Conservation (phyloP, 352 stramenopile genomes). For the Blastocystis sp. region DNA sequence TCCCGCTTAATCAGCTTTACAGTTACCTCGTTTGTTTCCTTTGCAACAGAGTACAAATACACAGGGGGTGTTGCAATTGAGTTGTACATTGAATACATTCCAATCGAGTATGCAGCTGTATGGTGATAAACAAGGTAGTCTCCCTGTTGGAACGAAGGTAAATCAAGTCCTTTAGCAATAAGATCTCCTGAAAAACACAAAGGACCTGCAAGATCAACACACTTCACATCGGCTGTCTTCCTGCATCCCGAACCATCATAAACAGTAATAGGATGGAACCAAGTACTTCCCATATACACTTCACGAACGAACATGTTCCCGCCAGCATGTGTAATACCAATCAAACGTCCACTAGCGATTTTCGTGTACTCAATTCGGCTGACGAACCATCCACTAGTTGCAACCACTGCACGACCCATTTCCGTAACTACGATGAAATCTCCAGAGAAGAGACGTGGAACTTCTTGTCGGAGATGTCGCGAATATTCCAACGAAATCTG, state of each 20-base stretch:
- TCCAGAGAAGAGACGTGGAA: conserved; percentile 76
- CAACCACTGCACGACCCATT: conserved; percentile 78
- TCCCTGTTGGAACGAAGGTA: conserved; percentile 27
- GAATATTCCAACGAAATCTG: conserved; percentile 70
- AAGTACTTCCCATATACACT: conserved; percentile 73
- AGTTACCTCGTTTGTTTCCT: not conserved
- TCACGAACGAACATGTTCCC: conserved; percentile 80
- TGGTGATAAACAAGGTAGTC: conserved; percentile 62
- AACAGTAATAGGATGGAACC: conserved; percentile 73
- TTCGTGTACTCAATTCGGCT: conserved; percentile 80
- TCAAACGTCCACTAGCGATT: conserved; percentile 65
- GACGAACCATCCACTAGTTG: conserved; percentile 77
- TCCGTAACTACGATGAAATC: conserved; percentile 80
- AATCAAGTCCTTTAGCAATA: conserved; percentile 64
- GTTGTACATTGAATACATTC: conserved; percentile 60
- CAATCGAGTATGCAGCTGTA: conserved; percentile 37
- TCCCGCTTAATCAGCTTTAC: not conserved
- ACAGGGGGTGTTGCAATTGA: conserved; percentile 20
- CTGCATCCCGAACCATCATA: conserved; percentile 68
- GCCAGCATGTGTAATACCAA: conserved; percentile 63
- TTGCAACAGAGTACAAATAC: not conserved
- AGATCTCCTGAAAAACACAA: conserved; percentile 84
- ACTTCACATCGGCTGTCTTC: conserved; percentile 63
- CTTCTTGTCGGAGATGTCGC: conserved; percentile 69
- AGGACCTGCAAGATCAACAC: conserved; percentile 78